A percentile compares a stretch with the other conserved stretches of the same genome.
Evolutionary conservation across 2,329 filamentous ascomycete species (phyloP).

Genomic region (Xylariaceae sp.): DNA sequence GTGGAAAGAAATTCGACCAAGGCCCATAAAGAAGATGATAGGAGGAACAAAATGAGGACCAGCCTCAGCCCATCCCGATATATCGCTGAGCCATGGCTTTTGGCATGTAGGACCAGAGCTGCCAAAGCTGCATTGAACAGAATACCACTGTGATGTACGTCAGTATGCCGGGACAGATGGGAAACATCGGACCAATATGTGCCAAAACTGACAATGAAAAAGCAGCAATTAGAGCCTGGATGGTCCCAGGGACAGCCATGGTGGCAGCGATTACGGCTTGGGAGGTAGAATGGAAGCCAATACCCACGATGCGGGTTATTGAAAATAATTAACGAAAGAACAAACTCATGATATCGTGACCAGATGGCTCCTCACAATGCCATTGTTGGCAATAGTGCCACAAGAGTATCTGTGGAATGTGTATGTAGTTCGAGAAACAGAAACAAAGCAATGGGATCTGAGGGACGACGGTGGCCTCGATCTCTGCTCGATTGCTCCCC

Average conservation of each 20-base stretch:
- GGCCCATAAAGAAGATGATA: conserved; percentile 53
- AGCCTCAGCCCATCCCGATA: conserved; percentile 61
- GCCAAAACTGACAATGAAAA: conserved; percentile 51
- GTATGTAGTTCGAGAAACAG: neutral
- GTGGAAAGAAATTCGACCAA: conserved; percentile 50
- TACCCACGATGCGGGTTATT: conserved; percentile 9
- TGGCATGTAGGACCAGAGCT: conserved; percentile 44
- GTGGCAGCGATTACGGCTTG: conserved; percentile 21
- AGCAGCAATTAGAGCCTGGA: conserved; percentile 50
- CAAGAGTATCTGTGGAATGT: neutral
- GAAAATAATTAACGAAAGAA: conserved; percentile 7
- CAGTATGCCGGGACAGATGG: conserved; percentile 25
- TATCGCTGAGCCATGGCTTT: conserved; percentile 47
- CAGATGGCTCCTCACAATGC: conserved; percentile 11
- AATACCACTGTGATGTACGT: conserved; percentile 42
- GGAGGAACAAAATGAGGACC: conserved; percentile 57
- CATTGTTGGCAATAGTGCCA: conserved; percentile 3
- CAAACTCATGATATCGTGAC: conserved; percentile 14
- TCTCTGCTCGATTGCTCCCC: conserved; percentile 1
- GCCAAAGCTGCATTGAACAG: conserved; percentile 52
- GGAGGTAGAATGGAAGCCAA: conserved; percentile 13
- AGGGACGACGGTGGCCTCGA: neutral
- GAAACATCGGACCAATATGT: neutral
- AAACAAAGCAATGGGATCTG: conserved; percentile 4
- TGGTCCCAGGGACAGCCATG: conserved; percentile 46